A percentile compares a stretch with the other conserved stretches of the same genome.
phyloP scores from a whole-genome alignment of 2,329 filamentous ascomycete genomes.

The Fusarium miscanthi region DNA sequence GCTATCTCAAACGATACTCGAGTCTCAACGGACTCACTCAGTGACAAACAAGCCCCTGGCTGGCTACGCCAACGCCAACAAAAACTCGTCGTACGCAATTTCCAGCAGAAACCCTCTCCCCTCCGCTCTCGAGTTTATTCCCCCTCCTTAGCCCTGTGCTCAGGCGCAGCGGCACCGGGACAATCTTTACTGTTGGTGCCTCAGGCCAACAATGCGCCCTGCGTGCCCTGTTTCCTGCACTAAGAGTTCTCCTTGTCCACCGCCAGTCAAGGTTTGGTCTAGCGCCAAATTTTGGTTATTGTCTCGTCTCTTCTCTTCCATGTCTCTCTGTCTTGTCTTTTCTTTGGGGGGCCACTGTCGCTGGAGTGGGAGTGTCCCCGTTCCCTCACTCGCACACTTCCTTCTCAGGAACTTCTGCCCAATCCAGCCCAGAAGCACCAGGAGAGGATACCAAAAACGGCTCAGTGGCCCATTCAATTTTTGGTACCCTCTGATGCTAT shows the following conservation, averaged over 20 bases:
- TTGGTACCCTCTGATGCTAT: slow-evolving; percentile 28
- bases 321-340: slow-evolving; percentile 41
- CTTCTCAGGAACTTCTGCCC: slow-evolving; percentile 18
- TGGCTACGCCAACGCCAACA: slow-evolving; percentile 31
- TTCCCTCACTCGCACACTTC: slow-evolving; percentile 17
- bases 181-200: slow-evolving; percentile 37
- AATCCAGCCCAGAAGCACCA: slow-evolving; percentile 32
- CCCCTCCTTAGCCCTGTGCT: slow-evolving; percentile 31
- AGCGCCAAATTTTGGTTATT: slow-evolving; percentile 47
- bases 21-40: slow-evolving; percentile 26
- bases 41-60: slow-evolving; percentile 29
- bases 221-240: slow-evolving; percentile 46
- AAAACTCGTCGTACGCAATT: slow-evolving; percentile 44
- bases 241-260: slow-evolving; percentile 51
- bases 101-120: slow-evolving; percentile 35
- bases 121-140: slow-evolving; percentile 23
- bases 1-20: slow-evolving; percentile 20
- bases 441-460: slow-evolving; percentile 27
- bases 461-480: slow-evolving; percentile 37
- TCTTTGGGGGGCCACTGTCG: slow-evolving; percentile 34
- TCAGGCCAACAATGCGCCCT: slow-evolving; percentile 41
- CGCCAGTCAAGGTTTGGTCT: slow-evolving; percentile 51
- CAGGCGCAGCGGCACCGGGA: slow-evolving; percentile 33
- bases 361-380: slow-evolving; percentile 20
- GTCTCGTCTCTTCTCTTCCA: slow-evolving; percentile 42